Conservation (phyloP, 2,329 filamentous ascomycete genomes). For the Aspergillus thermomutatus region DNA sequence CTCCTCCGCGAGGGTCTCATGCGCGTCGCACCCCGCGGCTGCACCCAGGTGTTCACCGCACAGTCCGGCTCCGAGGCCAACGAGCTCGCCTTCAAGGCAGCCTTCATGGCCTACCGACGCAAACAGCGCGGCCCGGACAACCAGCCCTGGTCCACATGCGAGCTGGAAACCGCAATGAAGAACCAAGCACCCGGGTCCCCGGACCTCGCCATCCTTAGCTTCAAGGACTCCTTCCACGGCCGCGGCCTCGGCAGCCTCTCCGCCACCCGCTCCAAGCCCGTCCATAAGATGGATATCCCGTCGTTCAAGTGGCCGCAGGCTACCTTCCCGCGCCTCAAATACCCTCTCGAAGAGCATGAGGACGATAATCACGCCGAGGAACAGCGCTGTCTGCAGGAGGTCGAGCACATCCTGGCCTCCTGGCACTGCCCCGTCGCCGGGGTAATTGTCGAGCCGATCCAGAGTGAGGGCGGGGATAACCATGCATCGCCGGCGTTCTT, state of each 20-base stretch:
- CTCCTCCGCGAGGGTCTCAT: conserved; percentile 4
- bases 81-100: conserved; percentile 6
- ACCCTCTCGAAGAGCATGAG: conserved; percentile 7
- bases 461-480: conserved; percentile 6
- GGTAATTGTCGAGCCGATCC: conserved; percentile 4
- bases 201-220: conserved; percentile 7
- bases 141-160: conserved; percentile 1
- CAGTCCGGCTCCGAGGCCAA: conserved; percentile 8
- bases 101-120: conserved; percentile 8
- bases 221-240: conserved; percentile 9
- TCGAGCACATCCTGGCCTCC: conserved; percentile 1
- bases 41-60: conserved; percentile 6
- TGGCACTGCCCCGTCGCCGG: conserved; percentile 5
- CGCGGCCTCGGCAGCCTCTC: conserved; percentile 6
- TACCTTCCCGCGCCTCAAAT: conserved; percentile 6
- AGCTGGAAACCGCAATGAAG: conserved; percentile 3
- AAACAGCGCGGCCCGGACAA: not conserved
- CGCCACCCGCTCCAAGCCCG: conserved; percentile 6
- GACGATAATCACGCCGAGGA: conserved; percentile 3
- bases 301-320: conserved; percentile 8
- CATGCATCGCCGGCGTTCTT: conserved; percentile 4
- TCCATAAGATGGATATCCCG: conserved; percentile 7
- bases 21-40: conserved; percentile 1
- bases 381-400: not conserved
- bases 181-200: conserved; percentile 7